phyloP scores from a whole-genome alignment of 257 asterid species.

The Gentiana dahurica region DNA sequence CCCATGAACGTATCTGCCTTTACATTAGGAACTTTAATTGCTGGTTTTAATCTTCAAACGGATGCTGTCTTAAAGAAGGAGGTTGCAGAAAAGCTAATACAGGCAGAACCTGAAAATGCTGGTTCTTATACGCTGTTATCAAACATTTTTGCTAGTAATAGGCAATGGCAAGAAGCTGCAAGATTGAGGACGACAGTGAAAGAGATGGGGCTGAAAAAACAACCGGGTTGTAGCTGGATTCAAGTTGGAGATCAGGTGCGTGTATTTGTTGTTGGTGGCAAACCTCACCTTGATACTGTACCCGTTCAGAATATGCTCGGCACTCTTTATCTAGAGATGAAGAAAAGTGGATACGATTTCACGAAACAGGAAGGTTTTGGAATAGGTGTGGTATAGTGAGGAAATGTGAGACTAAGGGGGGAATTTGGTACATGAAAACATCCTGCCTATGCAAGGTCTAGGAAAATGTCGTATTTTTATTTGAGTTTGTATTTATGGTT shows the following conservation, averaged over 20 bases:
- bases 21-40: conserved; percentile 1
- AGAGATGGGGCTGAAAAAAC: conserved; percentile 1
- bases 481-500: no score
- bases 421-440: no score
- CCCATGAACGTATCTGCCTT: background rate
- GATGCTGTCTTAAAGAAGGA: background rate
- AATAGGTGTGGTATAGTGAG: no score
- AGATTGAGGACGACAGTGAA: conserved; percentile 1
- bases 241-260: conserved; percentile 2
- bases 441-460: no score
- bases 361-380: no score
- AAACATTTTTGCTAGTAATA: background rate
- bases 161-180: conserved; percentile 7
- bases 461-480: no score
- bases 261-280: conserved; percentile 2
- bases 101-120: background rate
- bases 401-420: no score
- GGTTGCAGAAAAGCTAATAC: background rate
- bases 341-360: background rate
- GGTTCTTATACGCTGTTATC: no score
- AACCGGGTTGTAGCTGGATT: conserved; percentile 10
- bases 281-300: background rate
- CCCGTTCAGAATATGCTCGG: background rate
- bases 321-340: conserved; percentile 1
- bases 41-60: conserved; percentile 1